Evolutionary conservation across 371 early-diverging fungal species (phyloP).

Genomic region (Conidiobolus incongruus): DNA sequence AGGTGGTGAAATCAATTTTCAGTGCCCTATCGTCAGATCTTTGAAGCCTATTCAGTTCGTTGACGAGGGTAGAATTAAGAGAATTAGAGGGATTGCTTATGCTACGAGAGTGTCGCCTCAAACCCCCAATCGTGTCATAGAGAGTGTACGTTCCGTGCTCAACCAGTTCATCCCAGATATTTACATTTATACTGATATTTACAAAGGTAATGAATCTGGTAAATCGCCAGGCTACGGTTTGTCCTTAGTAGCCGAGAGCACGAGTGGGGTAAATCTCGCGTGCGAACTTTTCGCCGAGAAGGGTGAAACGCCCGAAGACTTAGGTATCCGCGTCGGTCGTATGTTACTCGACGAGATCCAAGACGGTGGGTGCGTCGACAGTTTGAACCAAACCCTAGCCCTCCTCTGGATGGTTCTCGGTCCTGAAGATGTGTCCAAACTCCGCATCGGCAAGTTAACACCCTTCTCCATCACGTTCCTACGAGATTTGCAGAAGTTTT

Average conservation of each 20-base stretch:
- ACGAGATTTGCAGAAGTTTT: slow-evolving; percentile 68
- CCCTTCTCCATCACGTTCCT: slow-evolving; percentile 75
- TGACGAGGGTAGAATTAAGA: slow-evolving; percentile 69
- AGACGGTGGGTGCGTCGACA: slow-evolving; percentile 78
- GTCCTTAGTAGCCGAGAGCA: slow-evolving; percentile 79
- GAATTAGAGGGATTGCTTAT: slow-evolving; percentile 90
- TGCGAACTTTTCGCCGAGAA: slow-evolving; percentile 62
- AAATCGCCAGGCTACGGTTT: slow-evolving; percentile 82
- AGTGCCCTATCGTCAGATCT: slow-evolving; percentile 57
- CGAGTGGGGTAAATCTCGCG: slow-evolving; percentile 54
- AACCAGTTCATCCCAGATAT: slow-evolving; percentile 85
- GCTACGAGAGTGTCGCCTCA: slow-evolving; percentile 86
- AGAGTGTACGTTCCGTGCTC: slow-evolving; percentile 60
- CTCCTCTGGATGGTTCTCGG: slow-evolving; percentile 66
- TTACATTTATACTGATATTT: slow-evolving; percentile 91
- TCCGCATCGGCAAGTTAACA: slow-evolving; percentile 63
- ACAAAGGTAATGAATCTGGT: slow-evolving; percentile 86
- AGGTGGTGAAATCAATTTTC: slow-evolving; percentile 78
- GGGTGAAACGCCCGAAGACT: slow-evolving; percentile 70
- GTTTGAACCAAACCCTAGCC: slow-evolving; percentile 65
- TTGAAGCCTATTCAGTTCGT: slow-evolving; percentile 56
- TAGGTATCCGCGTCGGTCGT: slow-evolving; percentile 52
- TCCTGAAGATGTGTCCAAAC: slow-evolving; percentile 83
- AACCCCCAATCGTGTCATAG: slow-evolving; percentile 80
- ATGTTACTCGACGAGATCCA: slow-evolving; percentile 61